Evolutionary conservation across 192 early-diverging fungal genomes (phyloP).

Genomic region (Podochytrium sp.): DNA sequence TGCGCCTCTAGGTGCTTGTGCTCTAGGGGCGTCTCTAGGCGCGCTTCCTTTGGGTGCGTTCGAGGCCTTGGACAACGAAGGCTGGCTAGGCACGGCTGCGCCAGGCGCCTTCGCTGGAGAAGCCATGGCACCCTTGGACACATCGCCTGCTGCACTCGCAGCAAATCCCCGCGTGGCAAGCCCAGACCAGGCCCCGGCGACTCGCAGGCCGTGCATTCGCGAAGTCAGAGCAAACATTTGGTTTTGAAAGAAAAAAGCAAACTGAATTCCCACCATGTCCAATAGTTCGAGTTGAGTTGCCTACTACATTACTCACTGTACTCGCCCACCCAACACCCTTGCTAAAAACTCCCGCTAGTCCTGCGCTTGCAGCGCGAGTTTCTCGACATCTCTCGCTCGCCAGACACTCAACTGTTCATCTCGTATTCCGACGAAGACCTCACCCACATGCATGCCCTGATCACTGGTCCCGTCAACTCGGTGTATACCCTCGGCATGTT

Average conservation of each 20-base stretch:
- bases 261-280: too few species aligned
- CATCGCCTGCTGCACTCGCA: too few species aligned
- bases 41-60: neutral
- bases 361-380: conserved; percentile 47
- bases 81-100: neutral
- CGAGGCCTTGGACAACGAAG: neutral
- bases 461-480: conserved; percentile 61
- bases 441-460: conserved; percentile 66
- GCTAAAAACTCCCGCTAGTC: too few species aligned
- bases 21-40: neutral
- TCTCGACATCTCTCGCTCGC: conserved; percentile 30
- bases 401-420: conserved; percentile 38
- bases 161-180: neutral
- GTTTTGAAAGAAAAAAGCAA: too few species aligned
- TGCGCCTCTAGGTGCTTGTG: neutral
- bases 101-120: neutral
- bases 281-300: too few species aligned
- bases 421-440: conserved; percentile 57
- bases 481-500: conserved; percentile 56
- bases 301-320: too few species aligned
- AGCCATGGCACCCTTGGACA: too few species aligned
- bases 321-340: too few species aligned
- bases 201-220: neutral
- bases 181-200: neutral
- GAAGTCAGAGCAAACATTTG: too few species aligned